phyloP scores from a whole-genome alignment of 2,329 filamentous ascomycete genomes.

The Torrubiellomyces zombiae region DNA sequence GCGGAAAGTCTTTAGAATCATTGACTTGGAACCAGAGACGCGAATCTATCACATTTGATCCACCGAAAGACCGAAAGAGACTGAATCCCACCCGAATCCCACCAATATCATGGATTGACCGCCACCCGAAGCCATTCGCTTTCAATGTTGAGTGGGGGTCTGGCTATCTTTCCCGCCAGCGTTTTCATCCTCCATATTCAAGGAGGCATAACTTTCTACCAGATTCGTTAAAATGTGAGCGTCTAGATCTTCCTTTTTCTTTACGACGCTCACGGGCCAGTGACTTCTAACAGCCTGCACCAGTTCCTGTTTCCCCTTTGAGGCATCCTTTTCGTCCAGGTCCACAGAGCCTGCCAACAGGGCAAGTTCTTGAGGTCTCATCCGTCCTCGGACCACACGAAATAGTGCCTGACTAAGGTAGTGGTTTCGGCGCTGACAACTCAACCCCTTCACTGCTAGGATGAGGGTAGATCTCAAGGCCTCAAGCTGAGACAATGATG shows the following conservation, averaged over 20 bases:
- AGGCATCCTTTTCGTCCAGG: conserved; percentile 7
- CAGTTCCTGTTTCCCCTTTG: conserved; percentile 7
- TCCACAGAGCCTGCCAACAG: conserved; percentile 7
- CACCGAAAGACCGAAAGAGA: too few relatives aligned
- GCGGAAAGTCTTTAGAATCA: too few relatives aligned
- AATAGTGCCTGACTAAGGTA: conserved; percentile 17
- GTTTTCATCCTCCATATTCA: conserved; percentile 6
- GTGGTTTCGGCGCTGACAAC: conserved; percentile 10
- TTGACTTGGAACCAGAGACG: too few relatives aligned
- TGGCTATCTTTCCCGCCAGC: too few relatives aligned
- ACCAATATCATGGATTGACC: too few relatives aligned
- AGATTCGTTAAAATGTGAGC: conserved; percentile 9
- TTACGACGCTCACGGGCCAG: conserved; percentile 15
- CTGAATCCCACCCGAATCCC: too few relatives aligned
- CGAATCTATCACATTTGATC: too few relatives aligned
- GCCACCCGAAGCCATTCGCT: too few relatives aligned
- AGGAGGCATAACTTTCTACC: conserved; percentile 6
- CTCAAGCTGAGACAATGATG: conserved; percentile 6
- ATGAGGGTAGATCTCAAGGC: conserved; percentile 16
- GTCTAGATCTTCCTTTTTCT: conserved; percentile 11
- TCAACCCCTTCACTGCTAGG: conserved; percentile 16
- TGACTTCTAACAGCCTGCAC: conserved; percentile 12
- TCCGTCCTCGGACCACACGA: conserved; percentile 15
- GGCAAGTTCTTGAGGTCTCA: conserved; percentile 12
- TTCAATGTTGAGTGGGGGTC: too few relatives aligned